Evolutionary conservation across 306 rosid species (phyloP).

Genomic region (Cicer yamashitae): DNA sequence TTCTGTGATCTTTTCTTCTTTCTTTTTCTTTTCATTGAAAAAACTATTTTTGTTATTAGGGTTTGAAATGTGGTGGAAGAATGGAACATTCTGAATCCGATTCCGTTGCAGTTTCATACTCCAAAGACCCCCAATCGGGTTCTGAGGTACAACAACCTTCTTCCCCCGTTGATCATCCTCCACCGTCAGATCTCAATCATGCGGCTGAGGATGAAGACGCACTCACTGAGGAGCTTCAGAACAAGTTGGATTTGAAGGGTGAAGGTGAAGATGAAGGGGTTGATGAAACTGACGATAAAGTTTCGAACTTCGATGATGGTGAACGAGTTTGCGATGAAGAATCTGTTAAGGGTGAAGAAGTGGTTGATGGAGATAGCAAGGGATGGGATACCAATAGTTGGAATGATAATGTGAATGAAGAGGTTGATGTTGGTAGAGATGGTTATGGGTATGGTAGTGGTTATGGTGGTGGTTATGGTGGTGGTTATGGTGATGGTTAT

Average conservation of each 20-base stretch:
- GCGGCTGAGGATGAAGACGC: conserved; percentile 28
- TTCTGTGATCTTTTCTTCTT: background rate
- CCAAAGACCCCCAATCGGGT: conserved; percentile 35
- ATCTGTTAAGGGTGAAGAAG: conserved; percentile 44
- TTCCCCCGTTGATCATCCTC: conserved; percentile 46
- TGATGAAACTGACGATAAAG: conserved; percentile 42
- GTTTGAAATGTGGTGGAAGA: conserved; percentile 94
- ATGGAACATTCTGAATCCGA: conserved; percentile 76
- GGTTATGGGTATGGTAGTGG: conserved; percentile 8
- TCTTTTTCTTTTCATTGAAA: background rate
- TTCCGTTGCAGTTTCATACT: conserved; percentile 35
- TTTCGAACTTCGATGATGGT: conserved; percentile 33
- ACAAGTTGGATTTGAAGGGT: conserved; percentile 54
- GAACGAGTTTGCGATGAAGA: conserved; percentile 43
- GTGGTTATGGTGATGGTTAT: conserved; percentile 5
- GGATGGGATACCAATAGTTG: conserved; percentile 55
- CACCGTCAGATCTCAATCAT: conserved; percentile 52
- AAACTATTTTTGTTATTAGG: conserved; percentile 60
- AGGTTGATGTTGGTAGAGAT: conserved; percentile 24
- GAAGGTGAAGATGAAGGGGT: conserved; percentile 41
- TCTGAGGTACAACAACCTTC: conserved; percentile 40
- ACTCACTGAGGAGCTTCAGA: conserved; percentile 46
- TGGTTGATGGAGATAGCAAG: conserved; percentile 37
- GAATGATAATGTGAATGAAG: conserved; percentile 50
- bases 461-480: conserved; percentile 7